phyloP scores from a whole-genome alignment of 176 grass and related monocot genomes.

The Pontederia crassipes region DNA sequence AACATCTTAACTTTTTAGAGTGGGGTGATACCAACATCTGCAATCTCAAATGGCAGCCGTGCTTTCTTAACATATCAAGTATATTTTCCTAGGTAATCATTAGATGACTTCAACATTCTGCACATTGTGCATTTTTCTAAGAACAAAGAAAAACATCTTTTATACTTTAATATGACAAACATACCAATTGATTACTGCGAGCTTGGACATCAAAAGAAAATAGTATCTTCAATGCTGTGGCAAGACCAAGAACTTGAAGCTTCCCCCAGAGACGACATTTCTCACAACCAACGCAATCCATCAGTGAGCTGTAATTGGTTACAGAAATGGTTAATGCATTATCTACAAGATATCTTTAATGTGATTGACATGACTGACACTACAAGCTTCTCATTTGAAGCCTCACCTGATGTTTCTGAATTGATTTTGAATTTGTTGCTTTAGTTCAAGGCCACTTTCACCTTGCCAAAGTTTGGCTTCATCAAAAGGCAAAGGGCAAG shows the following conservation, averaged over 20 bases:
- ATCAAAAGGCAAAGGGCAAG: slow-evolving; percentile 86
- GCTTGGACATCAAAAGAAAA: slow-evolving; percentile 55
- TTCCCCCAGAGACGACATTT: slow-evolving; percentile 99
- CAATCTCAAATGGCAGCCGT: too few species aligned
- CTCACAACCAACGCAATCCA: slow-evolving; percentile 96
- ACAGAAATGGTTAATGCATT: background rate
- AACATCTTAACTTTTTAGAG: too few species aligned
- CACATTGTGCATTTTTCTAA: too few species aligned
- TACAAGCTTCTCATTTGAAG: too few species aligned
- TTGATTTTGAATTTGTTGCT: slow-evolving; percentile 70
- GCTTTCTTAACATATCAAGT: too few species aligned
- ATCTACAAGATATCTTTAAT: background rate
- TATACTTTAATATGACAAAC: too few species aligned
- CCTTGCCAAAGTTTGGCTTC: slow-evolving; percentile 98
- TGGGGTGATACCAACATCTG: too few species aligned
- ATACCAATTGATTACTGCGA: slow-evolving; percentile 49
- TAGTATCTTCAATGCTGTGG: slow-evolving; percentile 91
- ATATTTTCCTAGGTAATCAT: too few species aligned
- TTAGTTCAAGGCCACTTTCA: slow-evolving; percentile 85
- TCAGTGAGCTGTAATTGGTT: slow-evolving; percentile 45
- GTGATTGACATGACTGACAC: too few species aligned
- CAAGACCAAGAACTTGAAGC: slow-evolving; percentile 95
- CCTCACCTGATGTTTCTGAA: slow-evolving; percentile 85
- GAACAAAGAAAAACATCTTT: too few species aligned
- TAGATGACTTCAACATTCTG: too few species aligned